These are phyloP conservation scores for Colletotrichum magnum DNA, from an alignment of 2,329 filamentous ascomycete species.

Conservation along the genomic window DNA sequence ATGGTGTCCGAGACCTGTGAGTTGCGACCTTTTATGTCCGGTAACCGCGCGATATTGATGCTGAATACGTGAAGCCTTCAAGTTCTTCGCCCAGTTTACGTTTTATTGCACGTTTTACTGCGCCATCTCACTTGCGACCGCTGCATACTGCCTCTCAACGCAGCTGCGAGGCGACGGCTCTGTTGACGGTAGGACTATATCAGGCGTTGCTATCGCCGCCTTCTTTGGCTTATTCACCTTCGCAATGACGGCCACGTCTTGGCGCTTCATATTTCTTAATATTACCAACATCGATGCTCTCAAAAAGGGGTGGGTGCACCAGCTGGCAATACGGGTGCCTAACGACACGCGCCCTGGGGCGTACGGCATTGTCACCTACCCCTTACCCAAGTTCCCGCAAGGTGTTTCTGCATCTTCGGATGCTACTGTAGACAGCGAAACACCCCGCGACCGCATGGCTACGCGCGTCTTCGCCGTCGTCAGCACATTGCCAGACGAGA, in stretches of 20 bases:
- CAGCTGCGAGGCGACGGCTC: slow-evolving; percentile 57
- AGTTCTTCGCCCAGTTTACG: slow-evolving; percentile 93
- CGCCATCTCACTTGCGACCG: slow-evolving; percentile 72
- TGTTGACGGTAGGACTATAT: slow-evolving; percentile 74
- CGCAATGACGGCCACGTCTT: slow-evolving; percentile 81
- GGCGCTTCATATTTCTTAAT: slow-evolving; percentile 80
- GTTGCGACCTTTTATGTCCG: slow-evolving; percentile 45
- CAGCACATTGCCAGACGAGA: slow-evolving; percentile 79
- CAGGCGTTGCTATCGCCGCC: slow-evolving; percentile 74
- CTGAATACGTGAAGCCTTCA: slow-evolving; percentile 72
- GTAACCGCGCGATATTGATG: background rate
- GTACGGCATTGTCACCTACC: slow-evolving; percentile 72
- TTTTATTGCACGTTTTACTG: slow-evolving; percentile 81
- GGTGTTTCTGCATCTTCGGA: slow-evolving; percentile 21
- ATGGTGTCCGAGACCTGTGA: slow-evolving; percentile 85
- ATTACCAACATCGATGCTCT: slow-evolving; percentile 89
- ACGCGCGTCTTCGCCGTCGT: slow-evolving; percentile 84
- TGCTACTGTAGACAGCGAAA: slow-evolving; percentile 17
- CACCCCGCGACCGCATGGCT: slow-evolving; percentile 59
- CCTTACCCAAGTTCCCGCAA: slow-evolving; percentile 56
- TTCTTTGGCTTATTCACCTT: slow-evolving; percentile 87
- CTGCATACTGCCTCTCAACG: slow-evolving; percentile 74
- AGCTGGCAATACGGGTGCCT: slow-evolving; percentile 82
- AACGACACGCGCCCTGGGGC: slow-evolving; percentile 56
- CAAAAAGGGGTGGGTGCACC: slow-evolving; percentile 73